These are phyloP conservation scores for Botryotinia globosa DNA, from an alignment of 2,329 filamentous ascomycete species.

Conservation along the genomic window DNA sequence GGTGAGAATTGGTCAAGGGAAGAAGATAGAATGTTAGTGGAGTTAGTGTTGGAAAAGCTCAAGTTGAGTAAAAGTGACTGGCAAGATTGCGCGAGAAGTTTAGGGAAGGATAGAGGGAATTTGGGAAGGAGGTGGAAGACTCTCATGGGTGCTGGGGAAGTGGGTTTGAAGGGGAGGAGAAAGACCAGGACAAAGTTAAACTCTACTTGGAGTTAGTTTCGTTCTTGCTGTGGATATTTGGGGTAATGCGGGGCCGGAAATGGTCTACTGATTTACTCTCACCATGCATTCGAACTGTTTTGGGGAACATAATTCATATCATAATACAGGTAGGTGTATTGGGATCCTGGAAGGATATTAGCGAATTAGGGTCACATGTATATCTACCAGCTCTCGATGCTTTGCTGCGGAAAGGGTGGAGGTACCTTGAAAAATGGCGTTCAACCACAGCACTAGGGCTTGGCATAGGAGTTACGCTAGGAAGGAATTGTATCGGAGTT, in stretches of 20 bases:
- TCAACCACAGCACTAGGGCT: not conserved
- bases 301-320: not conserved
- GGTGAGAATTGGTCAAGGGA: slow-evolving; percentile 54
- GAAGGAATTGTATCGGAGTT: not conserved
- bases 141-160: slow-evolving; percentile 56
- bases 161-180: slow-evolving; percentile 52
- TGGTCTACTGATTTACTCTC: not conserved
- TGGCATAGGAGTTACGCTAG: not conserved
- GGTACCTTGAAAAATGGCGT: not conserved
- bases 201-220: slow-evolving; percentile 51
- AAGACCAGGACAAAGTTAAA: slow-evolving; percentile 48
- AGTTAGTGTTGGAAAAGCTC: slow-evolving; percentile 65
- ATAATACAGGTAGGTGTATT: slow-evolving; percentile 6
- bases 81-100: slow-evolving; percentile 63
- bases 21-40: slow-evolving; percentile 63
- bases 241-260: not conserved
- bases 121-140: slow-evolving; percentile 62
- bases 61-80: slow-evolving; percentile 62
- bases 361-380: not conserved
- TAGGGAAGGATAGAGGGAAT: slow-evolving; percentile 58
- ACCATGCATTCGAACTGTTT: not conserved
- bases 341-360: not conserved
- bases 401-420: not conserved
- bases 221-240: slow-evolving; percentile 1
- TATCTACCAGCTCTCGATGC: not conserved